A percentile compares a stretch with the other conserved stretches of the same genome.
phyloP scores from a whole-genome alignment of 192 early-diverging fungal species.

The Allomyces javanicus region DNA sequence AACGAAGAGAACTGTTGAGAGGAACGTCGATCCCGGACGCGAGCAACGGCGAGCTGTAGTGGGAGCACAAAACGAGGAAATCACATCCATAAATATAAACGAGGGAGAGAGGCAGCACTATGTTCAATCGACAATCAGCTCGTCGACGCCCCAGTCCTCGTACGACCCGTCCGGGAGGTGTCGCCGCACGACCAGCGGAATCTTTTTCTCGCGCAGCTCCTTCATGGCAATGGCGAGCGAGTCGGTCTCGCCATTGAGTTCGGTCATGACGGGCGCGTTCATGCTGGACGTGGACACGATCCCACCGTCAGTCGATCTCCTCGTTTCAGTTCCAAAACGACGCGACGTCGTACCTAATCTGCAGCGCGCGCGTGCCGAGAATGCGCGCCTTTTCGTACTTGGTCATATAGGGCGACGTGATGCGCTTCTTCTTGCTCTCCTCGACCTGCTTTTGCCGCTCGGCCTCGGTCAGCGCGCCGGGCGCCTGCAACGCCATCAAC shows the following conservation, averaged over 20 bases:
- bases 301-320: background rate
- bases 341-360: constrained; percentile 41
- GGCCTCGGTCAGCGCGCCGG: background rate
- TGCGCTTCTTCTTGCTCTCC: constrained; percentile 46
- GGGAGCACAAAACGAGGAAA: no score
- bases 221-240: constrained; percentile 85
- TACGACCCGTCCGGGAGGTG: constrained; percentile 82
- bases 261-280: constrained; percentile 97
- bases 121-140: constrained; percentile 57
- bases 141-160: constrained; percentile 84
- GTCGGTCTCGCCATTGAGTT: constrained; percentile 81
- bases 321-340: no score
- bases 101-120: no score
- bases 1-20: no score
- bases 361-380: constrained; percentile 78
- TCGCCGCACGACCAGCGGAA: constrained; percentile 78
- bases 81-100: background rate
- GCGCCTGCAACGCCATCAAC: background rate
- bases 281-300: constrained; percentile 31
- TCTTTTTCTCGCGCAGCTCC: constrained; percentile 79
- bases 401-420: constrained; percentile 96
- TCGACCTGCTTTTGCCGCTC: constrained; percentile 1
- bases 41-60: no score
- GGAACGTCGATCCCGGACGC: no score
- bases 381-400: constrained; percentile 89